A percentile compares a stretch with the other conserved stretches of the same genome.
Conservation (phyloP, 2,329 filamentous ascomycete species). For the Penicillium rolfsii region DNA sequence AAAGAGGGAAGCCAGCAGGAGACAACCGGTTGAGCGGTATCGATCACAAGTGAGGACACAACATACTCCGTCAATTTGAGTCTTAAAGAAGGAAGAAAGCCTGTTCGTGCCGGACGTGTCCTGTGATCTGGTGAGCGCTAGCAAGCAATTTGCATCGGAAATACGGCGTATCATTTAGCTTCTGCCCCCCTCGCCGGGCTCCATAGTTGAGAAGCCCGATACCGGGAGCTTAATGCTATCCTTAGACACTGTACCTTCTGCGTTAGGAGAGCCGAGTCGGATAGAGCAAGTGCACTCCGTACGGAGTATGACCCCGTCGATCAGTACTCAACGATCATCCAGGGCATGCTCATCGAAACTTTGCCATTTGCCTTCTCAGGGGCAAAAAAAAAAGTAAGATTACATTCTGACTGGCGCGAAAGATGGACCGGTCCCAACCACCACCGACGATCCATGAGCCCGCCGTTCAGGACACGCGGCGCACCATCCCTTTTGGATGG, state of each 20-base stretch:
- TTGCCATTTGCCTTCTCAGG: not conserved
- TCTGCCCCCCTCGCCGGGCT: not conserved
- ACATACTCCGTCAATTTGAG: not conserved
- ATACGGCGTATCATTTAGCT: not conserved
- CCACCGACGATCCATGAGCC: not conserved
- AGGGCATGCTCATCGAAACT: not conserved
- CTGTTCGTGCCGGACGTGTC: constrained; percentile 1
- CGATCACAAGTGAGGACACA: not conserved
- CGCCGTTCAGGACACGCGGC: not conserved
- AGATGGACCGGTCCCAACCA: not conserved
- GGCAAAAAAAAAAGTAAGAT: not conserved
- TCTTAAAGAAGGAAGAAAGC: not conserved
- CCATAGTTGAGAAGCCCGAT: not conserved
- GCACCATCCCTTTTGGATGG: not conserved
- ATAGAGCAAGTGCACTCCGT: not conserved
- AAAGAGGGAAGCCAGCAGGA: not conserved
- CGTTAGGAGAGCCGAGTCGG: not conserved
- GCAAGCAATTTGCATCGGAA: not conserved
- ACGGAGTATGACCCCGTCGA: too few relatives aligned
- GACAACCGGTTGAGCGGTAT: not conserved
- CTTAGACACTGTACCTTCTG: not conserved
- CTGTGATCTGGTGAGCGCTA: not conserved
- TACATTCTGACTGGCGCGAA: constrained; percentile 9
- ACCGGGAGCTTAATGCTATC: not conserved
- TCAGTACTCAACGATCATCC: too few relatives aligned